These are phyloP conservation scores for Halophytophthora polymorphica DNA, from an alignment of 352 stramenopile species.

Conservation along the genomic window DNA sequence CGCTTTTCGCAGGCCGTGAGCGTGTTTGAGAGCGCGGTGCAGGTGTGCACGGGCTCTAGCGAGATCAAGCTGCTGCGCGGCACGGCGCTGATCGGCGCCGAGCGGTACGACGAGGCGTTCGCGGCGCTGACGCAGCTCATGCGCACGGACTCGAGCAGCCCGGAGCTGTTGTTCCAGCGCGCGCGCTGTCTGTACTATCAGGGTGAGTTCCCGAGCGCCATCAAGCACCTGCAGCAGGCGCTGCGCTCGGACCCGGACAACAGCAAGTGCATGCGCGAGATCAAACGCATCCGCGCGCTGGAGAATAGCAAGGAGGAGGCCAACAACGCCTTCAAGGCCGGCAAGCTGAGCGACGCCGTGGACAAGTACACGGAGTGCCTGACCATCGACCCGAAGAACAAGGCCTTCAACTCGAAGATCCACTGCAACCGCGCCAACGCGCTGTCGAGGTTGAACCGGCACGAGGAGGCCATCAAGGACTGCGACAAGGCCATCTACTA, in stretches of 20 bases:
- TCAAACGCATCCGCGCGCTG: conserved; percentile 84
- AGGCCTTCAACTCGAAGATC: conserved; percentile 92
- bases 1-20: conserved; percentile 67
- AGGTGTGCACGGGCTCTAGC: conserved; percentile 66
- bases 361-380: conserved; percentile 88
- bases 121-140: conserved; percentile 79
- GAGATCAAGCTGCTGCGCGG: conserved; percentile 69
- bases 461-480: conserved; percentile 88
- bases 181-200: conserved; percentile 90
- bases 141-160: conserved; percentile 76
- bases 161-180: conserved; percentile 83
- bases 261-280: conserved; percentile 80
- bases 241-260: conserved; percentile 90
- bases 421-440: conserved; percentile 91
- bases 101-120: conserved; percentile 84
- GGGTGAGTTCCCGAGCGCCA: conserved; percentile 90
- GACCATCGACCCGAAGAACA: conserved; percentile 87
- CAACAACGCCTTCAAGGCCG: conserved; percentile 88
- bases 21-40: conserved; percentile 65
- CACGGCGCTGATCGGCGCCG: conserved; percentile 72
- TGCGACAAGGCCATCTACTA: conserved; percentile 89
- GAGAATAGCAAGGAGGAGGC: conserved; percentile 88
- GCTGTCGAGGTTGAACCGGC: conserved; percentile 73
- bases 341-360: conserved; percentile 78
- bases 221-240: conserved; percentile 92